Evolutionary conservation across 2,329 filamentous ascomycete species (phyloP), one percentile per base, ranked within the genome.

Genomic region (Pyrenophora tritici-repentis): DNA sequence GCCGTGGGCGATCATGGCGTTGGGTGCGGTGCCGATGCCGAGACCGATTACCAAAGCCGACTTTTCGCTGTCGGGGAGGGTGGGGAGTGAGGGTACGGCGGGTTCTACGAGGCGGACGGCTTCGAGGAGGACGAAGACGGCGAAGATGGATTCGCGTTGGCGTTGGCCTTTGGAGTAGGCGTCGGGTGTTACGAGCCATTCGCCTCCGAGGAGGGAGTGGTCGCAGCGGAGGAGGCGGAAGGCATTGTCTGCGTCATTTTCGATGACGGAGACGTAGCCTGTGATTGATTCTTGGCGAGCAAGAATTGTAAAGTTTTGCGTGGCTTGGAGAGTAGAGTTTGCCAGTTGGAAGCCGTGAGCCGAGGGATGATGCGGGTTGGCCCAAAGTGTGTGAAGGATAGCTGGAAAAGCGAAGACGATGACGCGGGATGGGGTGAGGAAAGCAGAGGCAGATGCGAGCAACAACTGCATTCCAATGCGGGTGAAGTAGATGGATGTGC

Each of bases 121-220:
- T 73, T 99, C 94, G 1, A 99, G 83, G 82, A 96, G 95, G 20
- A 90, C 87, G 71, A 99, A 99, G n/a, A 97, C 88, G 8, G 90
- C 88, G 70, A 97, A 99, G 48, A 99, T 90, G 0, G 93, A 91
- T 74, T 99, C 94, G 9, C 85, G 83, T 14, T 91, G 77, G 37
- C 81, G 72, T 62, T 79, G 75, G 38, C 75, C 77, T 53, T 75
- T 68, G 33, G 62, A 58, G 20, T 63, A 62, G 24, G 76, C 55
- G 39, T 70, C 53, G 2, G 72, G 70, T 1, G 80, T 82, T 70
- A 86, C 73, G 10, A 87, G 82, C 93, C 93, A 99, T 74, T 97
- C 89, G 31, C 94, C 94, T 34, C 94, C 94, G 1, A 99, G 81
- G 26, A 99, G 80, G 66, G 91, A 96, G 73, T 99, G 94, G 66